These are phyloP conservation scores for Kockiozyma suomiensis DNA, from an alignment of 805 yeast genomes.

Conservation along the genomic window DNA sequence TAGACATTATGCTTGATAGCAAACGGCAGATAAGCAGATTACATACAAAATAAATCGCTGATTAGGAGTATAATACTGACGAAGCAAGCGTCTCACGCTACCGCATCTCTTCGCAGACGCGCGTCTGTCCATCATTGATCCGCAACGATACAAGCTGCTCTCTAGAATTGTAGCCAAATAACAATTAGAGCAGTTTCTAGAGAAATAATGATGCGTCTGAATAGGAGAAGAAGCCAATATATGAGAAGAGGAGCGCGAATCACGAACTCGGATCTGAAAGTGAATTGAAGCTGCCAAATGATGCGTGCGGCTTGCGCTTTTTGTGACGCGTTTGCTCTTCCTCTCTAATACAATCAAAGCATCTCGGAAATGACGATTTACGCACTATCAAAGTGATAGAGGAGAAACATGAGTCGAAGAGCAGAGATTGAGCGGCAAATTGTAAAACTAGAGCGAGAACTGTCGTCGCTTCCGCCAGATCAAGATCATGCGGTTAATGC, in stretches of 20 bases:
- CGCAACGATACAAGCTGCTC: too few species aligned
- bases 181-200: too few species aligned
- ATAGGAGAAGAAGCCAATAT: too few species aligned
- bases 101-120: conserved; percentile 4
- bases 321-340: background rate
- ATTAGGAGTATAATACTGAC: background rate
- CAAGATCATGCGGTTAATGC: background rate
- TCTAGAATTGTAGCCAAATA: too few species aligned
- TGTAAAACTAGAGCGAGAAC: background rate
- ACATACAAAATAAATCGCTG: conserved; percentile 12
- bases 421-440: conserved; percentile 3
- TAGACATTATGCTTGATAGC: background rate
- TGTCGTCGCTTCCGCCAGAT: background rate
- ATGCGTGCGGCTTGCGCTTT: background rate
- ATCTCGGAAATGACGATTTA: too few species aligned
- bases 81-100: background rate
- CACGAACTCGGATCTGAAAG: too few species aligned
- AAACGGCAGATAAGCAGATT: too few species aligned
- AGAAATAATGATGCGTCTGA: too few species aligned
- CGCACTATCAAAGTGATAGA: too few species aligned
- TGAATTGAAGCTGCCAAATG: background rate
- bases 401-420: background rate
- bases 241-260: too few species aligned
- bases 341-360: background rate
- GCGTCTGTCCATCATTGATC: background rate